Evolutionary conservation across 2,329 filamentous ascomycete genomes (phyloP).

Genomic region (Emergomyces pasteurianus): DNA sequence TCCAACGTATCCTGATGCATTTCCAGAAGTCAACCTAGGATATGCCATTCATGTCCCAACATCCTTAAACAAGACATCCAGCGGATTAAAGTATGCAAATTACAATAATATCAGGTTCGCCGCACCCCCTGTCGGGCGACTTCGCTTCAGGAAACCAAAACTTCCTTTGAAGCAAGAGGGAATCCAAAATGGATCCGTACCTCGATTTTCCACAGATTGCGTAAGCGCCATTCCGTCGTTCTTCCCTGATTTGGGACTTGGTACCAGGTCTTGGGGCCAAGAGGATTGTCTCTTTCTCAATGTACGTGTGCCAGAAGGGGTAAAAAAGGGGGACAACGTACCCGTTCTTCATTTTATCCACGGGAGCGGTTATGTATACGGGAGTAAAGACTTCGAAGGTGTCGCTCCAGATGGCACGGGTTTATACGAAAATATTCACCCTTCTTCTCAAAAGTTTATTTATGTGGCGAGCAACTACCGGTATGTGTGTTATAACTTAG

Average conservation of each 20-base stretch:
- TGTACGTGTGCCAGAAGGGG: slow-evolving; percentile 5
- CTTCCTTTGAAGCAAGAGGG: not conserved
- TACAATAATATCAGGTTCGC: slow-evolving; percentile 10
- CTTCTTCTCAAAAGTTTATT: slow-evolving; percentile 4
- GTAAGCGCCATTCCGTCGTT: slow-evolving; percentile 1
- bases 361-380: slow-evolving; percentile 5
- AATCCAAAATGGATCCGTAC: slow-evolving; percentile 2
- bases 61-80: not conserved
- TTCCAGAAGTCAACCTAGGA: slow-evolving; percentile 1
- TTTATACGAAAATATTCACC: slow-evolving; percentile 2
- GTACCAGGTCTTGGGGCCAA: slow-evolving; percentile 5
- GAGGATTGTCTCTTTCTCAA: slow-evolving; percentile 9
- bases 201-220: not conserved
- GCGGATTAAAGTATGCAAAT: not conserved
- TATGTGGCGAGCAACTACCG: slow-evolving; percentile 9
- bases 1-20: not conserved
- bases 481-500: not conserved
- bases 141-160: slow-evolving; percentile 2
- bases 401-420: not conserved
- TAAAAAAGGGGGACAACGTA: slow-evolving; percentile 3
- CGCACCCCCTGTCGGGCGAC: slow-evolving; percentile 1
- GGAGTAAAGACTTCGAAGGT: slow-evolving; percentile 3
- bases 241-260: slow-evolving; percentile 1
- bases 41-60: slow-evolving; percentile 3
- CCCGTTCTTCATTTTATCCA: slow-evolving; percentile 9